Evolutionary conservation across 1,284 basidiomycete genomes (phyloP), one percentile per base, ranked within the genome.

Genomic region (Lignosus rhinocerotis): DNA sequence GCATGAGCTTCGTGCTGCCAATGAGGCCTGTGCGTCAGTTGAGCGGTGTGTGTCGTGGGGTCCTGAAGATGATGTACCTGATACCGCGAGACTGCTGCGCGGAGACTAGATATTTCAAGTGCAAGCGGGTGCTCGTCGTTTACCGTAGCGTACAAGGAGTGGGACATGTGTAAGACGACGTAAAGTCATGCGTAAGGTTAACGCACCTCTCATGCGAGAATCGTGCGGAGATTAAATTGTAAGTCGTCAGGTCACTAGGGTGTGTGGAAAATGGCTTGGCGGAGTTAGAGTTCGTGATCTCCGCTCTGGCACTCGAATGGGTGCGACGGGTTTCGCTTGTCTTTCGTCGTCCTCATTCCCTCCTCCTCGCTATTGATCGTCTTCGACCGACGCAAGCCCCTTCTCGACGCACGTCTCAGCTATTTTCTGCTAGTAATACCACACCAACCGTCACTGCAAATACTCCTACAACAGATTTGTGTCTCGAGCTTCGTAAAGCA

Each of bases 1-100:
- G 75, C 69, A 66, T 88, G 82, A 4, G 85, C 82, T 73, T 90
- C 88, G 72, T 87, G 83, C 88, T 90, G 63, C 66, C 63, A 63
- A 70, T 62, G 34, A 62, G 64, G 64, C 64, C 62, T 68, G 61
- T 46, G 51, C 59, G 66, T 68, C 58, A 68, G 67, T 63, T 67
- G 69, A 70, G 67, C 66, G 53, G 47, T 52, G 53, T 50, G 63
- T 25, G 53, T 56, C 50, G 47, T 55, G 55, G 54, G 44, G 52
- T 21, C 33, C 55, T 34, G 42, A 31, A 41, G 53, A 38, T 53
- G 44, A 62, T 73, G 65, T 72, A 84, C 86, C 81, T 88, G 89
- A 65, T 88, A 92, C 48, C 84, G 83, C 44, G 77, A 73, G 6
- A 90, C 79, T 2, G 88, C 83, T n/a, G 77, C 72, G 53, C 86